These are phyloP conservation scores for Sporopachydermia lactativora DNA, from an alignment of 805 yeast species.

Conservation along the genomic window DNA sequence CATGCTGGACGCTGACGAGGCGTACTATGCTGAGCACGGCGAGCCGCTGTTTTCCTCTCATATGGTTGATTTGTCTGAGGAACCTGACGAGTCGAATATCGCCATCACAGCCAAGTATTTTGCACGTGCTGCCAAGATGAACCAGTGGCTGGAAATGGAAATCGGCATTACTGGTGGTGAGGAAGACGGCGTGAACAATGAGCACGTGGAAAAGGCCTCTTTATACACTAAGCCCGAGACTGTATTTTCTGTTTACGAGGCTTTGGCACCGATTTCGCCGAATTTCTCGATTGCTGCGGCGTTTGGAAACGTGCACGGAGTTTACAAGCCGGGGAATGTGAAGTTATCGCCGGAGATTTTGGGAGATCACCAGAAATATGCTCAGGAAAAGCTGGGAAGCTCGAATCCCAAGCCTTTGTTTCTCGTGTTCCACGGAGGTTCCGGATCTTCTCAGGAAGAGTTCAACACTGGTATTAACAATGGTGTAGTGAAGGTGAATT, in stretches of 20 bases:
- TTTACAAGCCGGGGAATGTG: slow-evolving; percentile 98
- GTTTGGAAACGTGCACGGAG: slow-evolving; percentile 99
- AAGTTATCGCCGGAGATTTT: slow-evolving; percentile 82
- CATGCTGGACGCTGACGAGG: slow-evolving; percentile 94
- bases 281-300: slow-evolving; percentile 99
- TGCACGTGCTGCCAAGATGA: slow-evolving; percentile 82
- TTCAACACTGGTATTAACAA: slow-evolving; percentile 78
- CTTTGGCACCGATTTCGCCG: slow-evolving; percentile 71
- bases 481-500: slow-evolving; percentile 98
- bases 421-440: slow-evolving; percentile 99
- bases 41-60: slow-evolving; percentile 97
- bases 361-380: slow-evolving; percentile 91
- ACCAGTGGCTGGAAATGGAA: slow-evolving; percentile 99
- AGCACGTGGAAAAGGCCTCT: slow-evolving; percentile 72
- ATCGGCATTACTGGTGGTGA: slow-evolving; percentile 99
- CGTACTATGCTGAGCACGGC: slow-evolving; percentile 70
- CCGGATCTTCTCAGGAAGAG: slow-evolving; percentile 90
- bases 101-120: slow-evolving; percentile 89
- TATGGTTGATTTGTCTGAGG: slow-evolving; percentile 97
- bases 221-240: slow-evolving; percentile 95
- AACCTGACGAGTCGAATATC: slow-evolving; percentile 91
- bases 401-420: slow-evolving; percentile 57
- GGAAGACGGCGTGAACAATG: slow-evolving; percentile 99
- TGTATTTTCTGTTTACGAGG: slow-evolving; percentile 84
- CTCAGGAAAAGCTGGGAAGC: slow-evolving; percentile 49